Evolutionary conservation across 169 alveolate genomes (phyloP), one percentile per base, ranked within the genome.

Genomic region (Cryptosporidium tyzzeri): DNA sequence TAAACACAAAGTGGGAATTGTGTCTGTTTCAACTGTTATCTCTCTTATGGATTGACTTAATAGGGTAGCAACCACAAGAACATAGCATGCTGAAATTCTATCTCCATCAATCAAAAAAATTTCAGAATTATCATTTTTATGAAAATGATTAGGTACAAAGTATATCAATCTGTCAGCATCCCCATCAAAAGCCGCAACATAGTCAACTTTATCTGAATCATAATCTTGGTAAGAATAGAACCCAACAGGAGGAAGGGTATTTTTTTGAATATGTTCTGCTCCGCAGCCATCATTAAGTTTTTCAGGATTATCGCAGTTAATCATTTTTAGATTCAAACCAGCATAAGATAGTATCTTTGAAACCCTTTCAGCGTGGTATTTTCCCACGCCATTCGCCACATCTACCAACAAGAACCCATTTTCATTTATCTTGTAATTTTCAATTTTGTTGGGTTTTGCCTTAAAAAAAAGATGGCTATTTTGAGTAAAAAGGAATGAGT

Each of bases 91-190:
- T 16, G 94, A 85, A 23, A 92, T 86, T 35, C 93, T 75, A 75
- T 92, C 96, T 29, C 96, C 95, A 65, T 91, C 95, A 37, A 84
- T 73, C 70, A 91, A 69, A 41, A 55, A n/a, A 12, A 67, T 84
- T 23, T 62, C 69, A 73, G 65, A 41, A 45, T 35, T 84, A 26
- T 53, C 84, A 62, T 69, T 70, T 3, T 37, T 23, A 33, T 65
- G 53, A 2, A 31, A n/a, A 14, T 35, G 50, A 37, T 65, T 29
- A 29, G 86, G 70, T 85, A 91, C 50, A 91, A 89, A 96, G 84
- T 94, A 95, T 18, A 96, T 93, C 18, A 95, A 71, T 86, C 98
- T 94, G 62, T 96, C 98, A 12, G 97, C 97, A 86, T 96, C 98
- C 6, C 98, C 98, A 92, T 96, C 95, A 18, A 93, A 74, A 18